These are phyloP conservation scores for Euryodendron excelsum DNA, from an alignment of 148 eudicot species.

Conservation along the genomic window DNA sequence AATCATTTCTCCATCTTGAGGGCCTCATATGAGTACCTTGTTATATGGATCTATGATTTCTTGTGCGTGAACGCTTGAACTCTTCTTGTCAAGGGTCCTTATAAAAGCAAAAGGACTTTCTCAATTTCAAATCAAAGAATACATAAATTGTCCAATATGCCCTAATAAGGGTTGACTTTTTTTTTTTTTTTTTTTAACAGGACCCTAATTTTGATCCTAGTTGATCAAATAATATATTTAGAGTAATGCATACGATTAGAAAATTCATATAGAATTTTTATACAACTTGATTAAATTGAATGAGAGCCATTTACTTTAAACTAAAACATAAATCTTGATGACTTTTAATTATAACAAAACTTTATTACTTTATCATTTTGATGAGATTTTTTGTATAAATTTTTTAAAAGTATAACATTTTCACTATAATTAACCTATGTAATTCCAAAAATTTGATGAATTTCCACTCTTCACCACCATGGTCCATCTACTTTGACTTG, in stretches of 20 bases:
- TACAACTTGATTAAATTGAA: too few species aligned
- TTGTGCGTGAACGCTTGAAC: constrained; percentile 5
- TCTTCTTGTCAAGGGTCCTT: constrained; percentile 7
- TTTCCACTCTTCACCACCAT: background rate
- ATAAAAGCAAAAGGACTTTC: background rate
- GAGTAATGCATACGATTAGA: too few species aligned
- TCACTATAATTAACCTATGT: too few species aligned
- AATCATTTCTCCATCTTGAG: too few species aligned
- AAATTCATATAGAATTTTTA: too few species aligned
- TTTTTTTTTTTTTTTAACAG: background rate
- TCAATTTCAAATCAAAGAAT: constrained; percentile 7
- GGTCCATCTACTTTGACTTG: constrained; percentile 1
- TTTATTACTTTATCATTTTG: too few species aligned
- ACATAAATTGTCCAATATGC: background rate
- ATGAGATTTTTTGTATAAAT: too few species aligned
- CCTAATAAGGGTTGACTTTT: constrained; percentile 13
- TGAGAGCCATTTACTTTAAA: too few species aligned
- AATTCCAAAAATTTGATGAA: background rate
- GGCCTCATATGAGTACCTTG: background rate
- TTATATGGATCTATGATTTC: background rate
- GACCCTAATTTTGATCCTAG: background rate
- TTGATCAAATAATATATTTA: constrained; percentile 5
- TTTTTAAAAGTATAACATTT: too few species aligned
- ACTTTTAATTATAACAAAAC: too few species aligned
- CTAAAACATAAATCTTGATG: too few species aligned